These are phyloP conservation scores for Pythium dissimile DNA, from an alignment of 352 stramenopile genomes.

Conservation along the genomic window DNA sequence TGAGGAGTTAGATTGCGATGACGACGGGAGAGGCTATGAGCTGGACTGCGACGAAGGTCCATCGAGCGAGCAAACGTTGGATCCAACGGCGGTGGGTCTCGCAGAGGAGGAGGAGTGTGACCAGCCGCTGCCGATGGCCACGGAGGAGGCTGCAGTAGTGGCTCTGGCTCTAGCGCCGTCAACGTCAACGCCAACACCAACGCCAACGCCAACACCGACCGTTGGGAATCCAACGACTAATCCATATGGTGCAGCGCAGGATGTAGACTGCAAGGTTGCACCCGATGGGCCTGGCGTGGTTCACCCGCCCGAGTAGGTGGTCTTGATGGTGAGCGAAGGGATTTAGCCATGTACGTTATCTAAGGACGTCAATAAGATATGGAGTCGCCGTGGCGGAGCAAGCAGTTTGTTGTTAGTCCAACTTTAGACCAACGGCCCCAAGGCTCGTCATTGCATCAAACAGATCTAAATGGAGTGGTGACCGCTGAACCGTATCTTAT, in stretches of 20 bases:
- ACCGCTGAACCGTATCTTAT: no score
- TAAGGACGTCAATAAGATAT: neutral
- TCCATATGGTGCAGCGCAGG: neutral
- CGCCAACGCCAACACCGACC: neutral
- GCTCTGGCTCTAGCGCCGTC: neutral
- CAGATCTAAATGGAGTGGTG: no score
- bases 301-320: neutral
- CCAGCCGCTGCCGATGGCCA: neutral
- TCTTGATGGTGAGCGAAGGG: no score
- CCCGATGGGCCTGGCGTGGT: neutral
- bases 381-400: neutral
- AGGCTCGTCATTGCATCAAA: no score
- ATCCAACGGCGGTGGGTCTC: neutral
- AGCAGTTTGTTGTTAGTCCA: no score
- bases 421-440: no score
- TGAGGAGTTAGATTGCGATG: neutral
- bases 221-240: neutral
- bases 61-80: neutral
- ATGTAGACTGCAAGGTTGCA: neutral
- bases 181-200: neutral
- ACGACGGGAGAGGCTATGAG: neutral
- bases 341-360: neutral
- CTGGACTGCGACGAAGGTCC: conserved; percentile 7
- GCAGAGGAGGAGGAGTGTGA: neutral
- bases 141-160: neutral